Conservation (phyloP, 441 rosid genomes). For the Metrosideros polymorpha region DNA sequence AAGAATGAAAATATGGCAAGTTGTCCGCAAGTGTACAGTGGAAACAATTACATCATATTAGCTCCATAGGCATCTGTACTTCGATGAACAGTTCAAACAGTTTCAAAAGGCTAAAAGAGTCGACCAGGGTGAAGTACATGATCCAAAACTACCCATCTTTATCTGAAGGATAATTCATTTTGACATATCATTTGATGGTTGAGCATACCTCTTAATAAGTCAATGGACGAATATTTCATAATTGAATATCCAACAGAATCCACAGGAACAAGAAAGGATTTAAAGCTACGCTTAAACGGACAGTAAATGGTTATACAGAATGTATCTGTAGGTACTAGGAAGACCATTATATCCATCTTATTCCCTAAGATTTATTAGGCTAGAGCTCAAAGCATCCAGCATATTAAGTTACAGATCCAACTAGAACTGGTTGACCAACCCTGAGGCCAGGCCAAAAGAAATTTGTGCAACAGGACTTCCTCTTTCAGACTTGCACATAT, state of each 20-base stretch:
- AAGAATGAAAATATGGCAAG: not conserved
- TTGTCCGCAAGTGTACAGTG: not conserved
- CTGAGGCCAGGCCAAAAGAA: not conserved
- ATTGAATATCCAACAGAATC: not conserved
- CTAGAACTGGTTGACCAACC: not conserved
- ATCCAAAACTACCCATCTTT: not conserved
- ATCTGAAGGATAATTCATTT: not conserved
- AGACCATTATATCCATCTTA: not conserved
- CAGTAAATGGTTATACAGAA: not conserved
- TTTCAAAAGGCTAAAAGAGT: not conserved
- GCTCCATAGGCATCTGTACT: not conserved
- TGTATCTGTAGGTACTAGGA: not conserved
- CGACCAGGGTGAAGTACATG: not conserved
- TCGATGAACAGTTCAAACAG: not conserved
- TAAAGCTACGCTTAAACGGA: not conserved
- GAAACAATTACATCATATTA: not conserved
- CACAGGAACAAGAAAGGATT: not conserved
- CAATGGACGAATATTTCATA: not conserved
- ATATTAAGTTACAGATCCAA: not conserved
- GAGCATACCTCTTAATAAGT: not conserved
- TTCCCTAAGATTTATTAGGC: not conserved
- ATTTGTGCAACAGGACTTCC: not conserved
- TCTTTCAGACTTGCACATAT: not conserved
- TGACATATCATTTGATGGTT: not conserved
- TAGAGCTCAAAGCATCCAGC: not conserved